phyloP scores from a whole-genome alignment of 139 green algal genomes.

The Closterium sp. region DNA sequence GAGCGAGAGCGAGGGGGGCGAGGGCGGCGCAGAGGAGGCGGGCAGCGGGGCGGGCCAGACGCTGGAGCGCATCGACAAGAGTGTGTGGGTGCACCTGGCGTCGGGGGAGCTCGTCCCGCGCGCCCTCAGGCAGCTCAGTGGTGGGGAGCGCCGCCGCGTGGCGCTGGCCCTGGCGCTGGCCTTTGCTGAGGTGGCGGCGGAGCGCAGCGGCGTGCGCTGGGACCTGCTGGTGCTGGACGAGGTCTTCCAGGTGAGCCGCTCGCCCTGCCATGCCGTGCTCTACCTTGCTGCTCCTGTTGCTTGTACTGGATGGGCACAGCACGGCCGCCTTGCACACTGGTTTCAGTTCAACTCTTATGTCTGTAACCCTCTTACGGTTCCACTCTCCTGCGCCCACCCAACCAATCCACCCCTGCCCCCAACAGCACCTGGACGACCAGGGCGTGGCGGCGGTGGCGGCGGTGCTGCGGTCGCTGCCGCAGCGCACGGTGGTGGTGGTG shows the following conservation, averaged over 20 bases:
- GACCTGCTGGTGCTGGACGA: conserved; percentile 52
- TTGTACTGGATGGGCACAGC: too few relatives aligned
- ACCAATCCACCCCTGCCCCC: too few relatives aligned
- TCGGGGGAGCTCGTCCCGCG: conserved; percentile 29
- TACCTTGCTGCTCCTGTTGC: neutral
- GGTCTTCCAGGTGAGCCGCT: conserved; percentile 41
- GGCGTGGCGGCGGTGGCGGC: conserved; percentile 2
- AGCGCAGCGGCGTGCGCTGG: conserved; percentile 35
- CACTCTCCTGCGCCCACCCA: neutral
- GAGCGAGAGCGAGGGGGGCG: neutral
- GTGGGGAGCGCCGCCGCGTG: conserved; percentile 37
- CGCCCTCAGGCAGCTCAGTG: conserved; percentile 42
- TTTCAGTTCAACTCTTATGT: neutral
- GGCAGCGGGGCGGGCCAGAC: neutral
- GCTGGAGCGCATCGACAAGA: conserved; percentile 48
- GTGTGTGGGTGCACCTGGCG: conserved; percentile 1
- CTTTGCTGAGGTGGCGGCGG: conserved; percentile 36
- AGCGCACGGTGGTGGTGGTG: conserved; percentile 40
- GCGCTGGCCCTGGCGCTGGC: conserved; percentile 31
- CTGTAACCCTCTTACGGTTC: neutral
- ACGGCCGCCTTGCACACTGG: too few relatives aligned
- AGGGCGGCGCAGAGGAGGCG: neutral
- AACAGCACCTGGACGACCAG: conserved; percentile 45
- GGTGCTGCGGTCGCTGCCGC: conserved; percentile 14
- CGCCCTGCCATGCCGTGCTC: neutral